phyloP scores from a whole-genome alignment of 2,329 filamentous ascomycete species.

The Alternaria gansuensis region DNA sequence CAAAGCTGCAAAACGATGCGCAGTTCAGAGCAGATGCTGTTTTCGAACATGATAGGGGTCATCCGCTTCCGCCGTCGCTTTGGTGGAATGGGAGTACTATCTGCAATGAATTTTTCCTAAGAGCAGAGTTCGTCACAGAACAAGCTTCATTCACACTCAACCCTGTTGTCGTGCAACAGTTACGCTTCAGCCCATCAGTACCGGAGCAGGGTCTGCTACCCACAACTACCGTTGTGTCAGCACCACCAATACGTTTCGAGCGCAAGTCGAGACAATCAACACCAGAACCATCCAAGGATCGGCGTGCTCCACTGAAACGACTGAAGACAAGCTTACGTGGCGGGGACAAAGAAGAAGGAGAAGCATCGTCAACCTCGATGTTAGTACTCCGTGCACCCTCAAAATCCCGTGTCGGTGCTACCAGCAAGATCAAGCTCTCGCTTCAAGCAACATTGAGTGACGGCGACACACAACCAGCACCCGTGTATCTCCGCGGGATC shows the following conservation, averaged over 20 bases:
- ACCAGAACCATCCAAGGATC: constrained; percentile 17
- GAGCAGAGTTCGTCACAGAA: constrained; percentile 28
- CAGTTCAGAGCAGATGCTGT: constrained; percentile 14
- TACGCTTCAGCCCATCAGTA: constrained; percentile 31
- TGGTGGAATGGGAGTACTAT: constrained; percentile 29
- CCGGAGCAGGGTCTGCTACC: constrained; percentile 18
- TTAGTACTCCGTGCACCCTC: constrained; percentile 25
- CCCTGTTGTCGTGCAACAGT: constrained; percentile 27
- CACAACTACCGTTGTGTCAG: constrained; percentile 11
- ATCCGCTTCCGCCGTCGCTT: constrained; percentile 32
- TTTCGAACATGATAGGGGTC: constrained; percentile 26
- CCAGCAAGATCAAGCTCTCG: constrained; percentile 26
- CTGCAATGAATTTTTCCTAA: constrained; percentile 33
- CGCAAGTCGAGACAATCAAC: constrained; percentile 24
- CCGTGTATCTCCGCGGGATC: constrained; percentile 34
- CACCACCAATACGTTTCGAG: constrained; percentile 24
- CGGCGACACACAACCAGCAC: constrained; percentile 14
- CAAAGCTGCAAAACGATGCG: constrained; percentile 20
- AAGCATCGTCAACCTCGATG: constrained; percentile 24
- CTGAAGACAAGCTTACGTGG: constrained; percentile 21
- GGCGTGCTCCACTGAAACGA: constrained; percentile 17
- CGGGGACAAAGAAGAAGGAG: constrained; percentile 22
- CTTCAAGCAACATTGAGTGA: constrained; percentile 22
- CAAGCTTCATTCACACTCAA: constrained; percentile 29
- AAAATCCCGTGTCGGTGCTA: constrained; percentile 25